Evolutionary conservation across 179 eudicot genomes (phyloP), one percentile per base, ranked within the genome.

Genomic region (Spinacia oleracea): DNA sequence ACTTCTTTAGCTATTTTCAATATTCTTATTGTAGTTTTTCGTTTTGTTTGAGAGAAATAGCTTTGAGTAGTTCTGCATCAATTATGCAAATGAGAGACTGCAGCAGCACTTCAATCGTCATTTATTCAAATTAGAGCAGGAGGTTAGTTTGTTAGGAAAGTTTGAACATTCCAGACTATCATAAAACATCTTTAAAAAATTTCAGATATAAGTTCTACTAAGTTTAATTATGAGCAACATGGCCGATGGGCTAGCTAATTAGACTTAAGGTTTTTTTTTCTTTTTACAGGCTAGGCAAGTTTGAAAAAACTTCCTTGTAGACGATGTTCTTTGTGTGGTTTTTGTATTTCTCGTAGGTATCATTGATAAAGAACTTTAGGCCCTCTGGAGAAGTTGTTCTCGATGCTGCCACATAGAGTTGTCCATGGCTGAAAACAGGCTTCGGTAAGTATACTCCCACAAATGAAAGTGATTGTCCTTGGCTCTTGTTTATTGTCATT

Each of bases 41-140:
- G n/a, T n/a, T n/a, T 48, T 70, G 72, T 81, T 82, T 25, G 89
- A 94, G 98, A 91, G 80, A 78, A 96, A 96, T 80, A 93, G 99
- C 84, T 96, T 96, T 82, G 99, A 96, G 87, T 98, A 96, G n/a
- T n/a, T n/a, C n/a, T n/a, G n/a, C n/a, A n/a, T n/a, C n/a, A n/a
- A n/a, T n/a, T n/a, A n/a, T n/a, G 98, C 99, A 53, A 93, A 96
- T 86, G 99, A 96, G 85, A 87, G 99, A 81, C 79, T 96, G 72
- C 99, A 96, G 79, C 99, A 96, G 78, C 99, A 96, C 79, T 96
- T 96, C 78, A 96, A 96, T 66, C 97, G 98, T 3, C 98, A 96
- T 82, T 80, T 96, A 73, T 93, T 96, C 88, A 96, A 96, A 85
- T 82, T 96, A 73, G 99, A 93, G 84, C 99, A 96, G 79, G 98